Base-by-base conservation (phyloP, 75 land plant genomes). In the Pinus albicaulis region DNA sequence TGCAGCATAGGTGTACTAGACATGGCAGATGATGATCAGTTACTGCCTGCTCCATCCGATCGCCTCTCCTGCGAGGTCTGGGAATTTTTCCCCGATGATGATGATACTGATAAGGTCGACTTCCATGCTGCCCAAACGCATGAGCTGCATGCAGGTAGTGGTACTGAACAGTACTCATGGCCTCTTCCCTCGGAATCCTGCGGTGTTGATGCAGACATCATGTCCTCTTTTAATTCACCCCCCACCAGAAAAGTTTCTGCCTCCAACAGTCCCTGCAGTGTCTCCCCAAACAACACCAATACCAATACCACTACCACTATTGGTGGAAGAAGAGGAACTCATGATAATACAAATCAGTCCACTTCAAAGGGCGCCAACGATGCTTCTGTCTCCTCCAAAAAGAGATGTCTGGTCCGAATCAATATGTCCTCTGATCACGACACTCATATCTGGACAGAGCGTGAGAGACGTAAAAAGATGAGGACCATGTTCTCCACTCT, bases 401-500 rank as follows among this genome's bases (percentile, higher is more conserved):
- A 57, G 22, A 57, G 59, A 57, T 57, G n/a, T 5, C 22, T 57
- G 5, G 59, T 19, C 22, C 5, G 59, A 19, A 57, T 19, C 22
- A 57, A n/a, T 57, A 19, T 19, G 19, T 17, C 59, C 5, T 57
- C 59, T 2, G 78, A 77, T 16, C 78, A 77, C 41, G 78, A 77
- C 23, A 56, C 36, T 41, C 78, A 77, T 71, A 77, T 77, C 24
- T 77, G 78, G 78, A 77, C 78, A 14, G 78, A 77, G 78, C 78
- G 78, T n/a, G 78, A 77, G 78, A 31, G 78, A 52, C 75, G 78
- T 22, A 77, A 77, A 52, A 77, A 72, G 31, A 77, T 77, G 78
- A 36, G 76, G 28, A 22, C 44, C 20, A 77, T 77, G 78, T 77
- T 77, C 53, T 44, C 56, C 52, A 77, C 78, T 36, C 76, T 77